Percentiles rank a stretch among this genome's conserved stretches.
phyloP scores from a whole-genome alignment of 1,139 yeast species.

The Kodamaea sp. region DNA sequence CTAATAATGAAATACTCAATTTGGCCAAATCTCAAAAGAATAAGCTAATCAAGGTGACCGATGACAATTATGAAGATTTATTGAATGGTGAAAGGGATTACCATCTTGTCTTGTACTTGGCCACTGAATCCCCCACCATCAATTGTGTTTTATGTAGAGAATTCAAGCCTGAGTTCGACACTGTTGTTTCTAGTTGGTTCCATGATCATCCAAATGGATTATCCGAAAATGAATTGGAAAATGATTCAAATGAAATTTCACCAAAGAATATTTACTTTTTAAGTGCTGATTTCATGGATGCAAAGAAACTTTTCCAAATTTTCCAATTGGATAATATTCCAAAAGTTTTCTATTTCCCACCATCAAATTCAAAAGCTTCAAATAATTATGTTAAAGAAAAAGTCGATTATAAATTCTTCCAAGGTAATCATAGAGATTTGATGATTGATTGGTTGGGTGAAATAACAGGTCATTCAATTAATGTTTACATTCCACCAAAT shows the following conservation, averaged over 20 bases:
- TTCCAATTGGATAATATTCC: constrained; percentile 75
- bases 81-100: constrained; percentile 71
- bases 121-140: constrained; percentile 70
- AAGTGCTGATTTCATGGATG: constrained; percentile 63
- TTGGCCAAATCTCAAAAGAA: constrained; percentile 20
- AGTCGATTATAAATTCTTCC: constrained; percentile 48
- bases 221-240: constrained; percentile 25
- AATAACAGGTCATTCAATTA: constrained; percentile 42
- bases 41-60: constrained; percentile 44
- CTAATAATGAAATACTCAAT: constrained; percentile 25
- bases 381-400: constrained; percentile 34
- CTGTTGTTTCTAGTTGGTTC: constrained; percentile 59
- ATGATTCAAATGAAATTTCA: constrained; percentile 25
- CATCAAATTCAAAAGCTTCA: constrained; percentile 39
- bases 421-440: constrained; percentile 48
- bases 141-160: constrained; percentile 76
- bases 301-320: constrained; percentile 50
- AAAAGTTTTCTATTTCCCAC: constrained; percentile 61
- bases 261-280: constrained; percentile 58
- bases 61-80: constrained; percentile 54
- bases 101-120: constrained; percentile 60
- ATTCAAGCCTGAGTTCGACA: constrained; percentile 61
- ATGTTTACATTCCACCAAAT: constrained; percentile 53
- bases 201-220: constrained; percentile 38
- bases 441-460: constrained; percentile 37